Evolutionary conservation across 202 grass and related monocot species (phyloP), one percentile per base, ranked within the genome.

Genomic region (Schoenoplectus tabernaemontani): DNA sequence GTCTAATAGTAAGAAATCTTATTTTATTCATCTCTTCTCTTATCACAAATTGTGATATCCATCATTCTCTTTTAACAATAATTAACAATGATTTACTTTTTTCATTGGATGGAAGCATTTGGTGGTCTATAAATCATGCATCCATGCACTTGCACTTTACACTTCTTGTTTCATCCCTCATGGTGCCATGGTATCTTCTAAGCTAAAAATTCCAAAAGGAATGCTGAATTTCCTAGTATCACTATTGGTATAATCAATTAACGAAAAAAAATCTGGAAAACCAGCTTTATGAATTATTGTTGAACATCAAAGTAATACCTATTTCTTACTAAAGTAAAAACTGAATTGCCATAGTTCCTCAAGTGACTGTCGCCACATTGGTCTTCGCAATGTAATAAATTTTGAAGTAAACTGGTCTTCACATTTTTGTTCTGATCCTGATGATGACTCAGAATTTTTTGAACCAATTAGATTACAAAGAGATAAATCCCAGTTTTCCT

Each of bases 91-190:
- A n/a, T n/a, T n/a, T n/a, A n/a, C n/a, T 15, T 58, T 66, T 12
- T 83, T 87, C 30, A 4, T 74, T 17, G 86, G 87, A 81, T 91
- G 83, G 89, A 94, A 98, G 59, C 77, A 98, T 87, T 88, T 98
- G 84, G 88, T 98, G 47, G 89, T 95, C 1, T 98, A 92, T 71
- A 98, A 95, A 92, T 98, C 89, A 68, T 81, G 91, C 70, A 98
- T 98, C 80, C 96, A 98, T 83, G 91, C 86, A 53, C 96, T 98
- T 82, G 96, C 91, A 81, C 86, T 98, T 19, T 98, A 98, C 71
- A 98, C 96, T 72, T 94, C 88, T 17, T 77, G 87, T 61, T 95
- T 91, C 64, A 92, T 98, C 48, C 82, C 85, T 30, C 89, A 89
- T 36, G 96, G 91, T 42, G 87, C 96, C 85, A 91, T 92, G 96